Conservation (phyloP, 805 yeast species). For the Ogataea polymorpha region DNA sequence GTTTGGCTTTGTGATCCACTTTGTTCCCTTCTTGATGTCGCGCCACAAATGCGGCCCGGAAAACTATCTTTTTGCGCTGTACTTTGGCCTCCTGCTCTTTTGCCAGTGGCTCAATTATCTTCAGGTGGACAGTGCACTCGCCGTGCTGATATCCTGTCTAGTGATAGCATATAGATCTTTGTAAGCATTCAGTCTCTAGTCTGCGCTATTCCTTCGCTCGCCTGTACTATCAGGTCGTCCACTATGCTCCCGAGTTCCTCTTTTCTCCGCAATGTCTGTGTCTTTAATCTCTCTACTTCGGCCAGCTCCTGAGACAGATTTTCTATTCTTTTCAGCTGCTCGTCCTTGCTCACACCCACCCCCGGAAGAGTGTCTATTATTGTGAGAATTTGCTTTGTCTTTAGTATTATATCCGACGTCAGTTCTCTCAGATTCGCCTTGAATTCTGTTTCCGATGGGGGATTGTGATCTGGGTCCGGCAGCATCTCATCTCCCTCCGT, state of each 20-base stretch:
- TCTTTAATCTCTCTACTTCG: slow-evolving; percentile 56
- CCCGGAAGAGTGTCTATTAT: slow-evolving; percentile 91
- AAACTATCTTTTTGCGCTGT: slow-evolving; percentile 49
- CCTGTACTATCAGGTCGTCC: slow-evolving; percentile 59
- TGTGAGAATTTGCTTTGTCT: slow-evolving; percentile 81
- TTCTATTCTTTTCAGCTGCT: slow-evolving; percentile 64
- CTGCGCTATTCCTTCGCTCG: slow-evolving; percentile 53
- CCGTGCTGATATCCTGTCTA: slow-evolving; percentile 19
- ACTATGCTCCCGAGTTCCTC: slow-evolving; percentile 60
- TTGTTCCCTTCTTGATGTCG: slow-evolving; percentile 50
- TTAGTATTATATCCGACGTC: slow-evolving; percentile 78
- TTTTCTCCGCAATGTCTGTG: slow-evolving; percentile 57
- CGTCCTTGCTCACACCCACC: slow-evolving; percentile 75
- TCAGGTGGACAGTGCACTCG: slow-evolving; percentile 30
- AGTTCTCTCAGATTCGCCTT: slow-evolving; percentile 64
- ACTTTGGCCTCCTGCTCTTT: slow-evolving; percentile 43
- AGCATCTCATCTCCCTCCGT: slow-evolving; percentile 51
- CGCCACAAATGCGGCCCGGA: slow-evolving; percentile 40
- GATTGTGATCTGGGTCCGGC: slow-evolving; percentile 58
- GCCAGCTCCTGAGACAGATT: slow-evolving; percentile 60
- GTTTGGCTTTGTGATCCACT: slow-evolving; percentile 58
- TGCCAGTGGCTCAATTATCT: slow-evolving; percentile 46
- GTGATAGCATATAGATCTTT: slow-evolving; percentile 30
- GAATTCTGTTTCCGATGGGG: slow-evolving; percentile 33
- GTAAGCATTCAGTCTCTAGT: slow-evolving; percentile 31